phyloP scores from a whole-genome alignment of 371 early-diverging fungal genomes.

The Mucor circinelloides region DNA sequence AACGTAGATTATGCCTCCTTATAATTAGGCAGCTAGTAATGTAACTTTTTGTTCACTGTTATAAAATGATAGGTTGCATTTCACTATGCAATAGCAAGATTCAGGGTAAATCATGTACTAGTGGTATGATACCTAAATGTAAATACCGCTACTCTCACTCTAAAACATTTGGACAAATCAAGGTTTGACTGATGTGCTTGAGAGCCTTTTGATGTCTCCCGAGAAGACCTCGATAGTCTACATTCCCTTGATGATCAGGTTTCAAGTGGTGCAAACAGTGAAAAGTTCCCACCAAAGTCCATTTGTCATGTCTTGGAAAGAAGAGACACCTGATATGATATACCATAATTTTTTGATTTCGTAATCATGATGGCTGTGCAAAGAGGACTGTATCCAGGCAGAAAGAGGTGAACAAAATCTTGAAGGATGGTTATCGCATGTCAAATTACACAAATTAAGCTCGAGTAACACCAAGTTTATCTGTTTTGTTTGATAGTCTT shows the following conservation, averaged over 20 bases:
- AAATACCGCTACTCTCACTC: no score
- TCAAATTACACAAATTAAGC: background rate
- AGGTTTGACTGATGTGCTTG: no score
- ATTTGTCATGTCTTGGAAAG: background rate
- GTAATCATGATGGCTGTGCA: background rate
- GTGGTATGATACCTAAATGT: no score
- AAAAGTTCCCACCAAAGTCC: background rate
- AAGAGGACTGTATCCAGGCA: background rate
- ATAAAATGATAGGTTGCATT: background rate
- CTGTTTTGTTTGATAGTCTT: background rate
- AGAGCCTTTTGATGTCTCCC: no score
- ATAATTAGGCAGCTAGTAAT: background rate
- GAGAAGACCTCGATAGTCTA: background rate
- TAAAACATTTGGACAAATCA: no score
- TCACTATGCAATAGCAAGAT: background rate
- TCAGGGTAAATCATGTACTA: background rate
- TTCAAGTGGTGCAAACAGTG: background rate
- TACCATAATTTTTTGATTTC: background rate
- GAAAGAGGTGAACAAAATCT: background rate
- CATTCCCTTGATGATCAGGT: background rate
- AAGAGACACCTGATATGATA: background rate
- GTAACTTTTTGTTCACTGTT: background rate
- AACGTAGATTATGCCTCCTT: background rate
- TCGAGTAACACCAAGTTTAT: background rate
- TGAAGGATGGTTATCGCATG: background rate